Base-by-base conservation (phyloP, 768 basidiomycete species). In the Kwoniella mangroviensis region DNA sequence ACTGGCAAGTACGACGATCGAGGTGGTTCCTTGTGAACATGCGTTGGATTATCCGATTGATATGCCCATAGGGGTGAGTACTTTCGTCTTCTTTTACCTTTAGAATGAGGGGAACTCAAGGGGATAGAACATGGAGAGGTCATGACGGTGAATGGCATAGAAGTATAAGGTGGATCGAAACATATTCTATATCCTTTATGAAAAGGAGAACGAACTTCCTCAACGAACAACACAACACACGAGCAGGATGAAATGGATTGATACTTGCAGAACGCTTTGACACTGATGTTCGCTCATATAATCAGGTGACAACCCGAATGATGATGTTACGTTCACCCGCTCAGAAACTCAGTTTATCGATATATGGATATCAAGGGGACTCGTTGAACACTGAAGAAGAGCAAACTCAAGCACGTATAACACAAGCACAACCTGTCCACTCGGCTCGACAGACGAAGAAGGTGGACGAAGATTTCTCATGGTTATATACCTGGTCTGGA, bases 41-140 rank as follows among this genome's bases (percentile, higher is more conserved):
- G 64, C 70, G 5, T 56, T 72, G 65, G 72, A 79, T 17, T 79
- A 60, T 69, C 63, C 56, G 0, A 70, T 76, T 12, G 69, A 63
- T 24, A 79, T 79, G 77, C 77, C 77, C 66, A 67, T 65, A 1
- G 77, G 75, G 15, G 77, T 79, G 63, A 71, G 77, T 70, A 10
- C 11, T 24, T 34, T 19, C 12, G n/a, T 28, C 1, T 22, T 9
- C 42, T 12, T 11, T 42, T 51, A 3, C 19, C 45, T 17, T 34
- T 7, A 34, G 34, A 34, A 34, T 34, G 5, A 34, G 34, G 34
- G 34, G 34, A 34, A 7, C 9, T 34, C 34, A 34, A 34, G 6
- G 34, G 6, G 34, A 34, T 34, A 4, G 34, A 34, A 34, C 6
- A 34, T 34, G 34, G 34, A 34, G 34, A 34, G 34, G 34, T 34